Evolutionary conservation across 2,329 filamentous ascomycete genomes (phyloP), one percentile per base, ranked within the genome.

Genomic region (Sporothrix mexicana): DNA sequence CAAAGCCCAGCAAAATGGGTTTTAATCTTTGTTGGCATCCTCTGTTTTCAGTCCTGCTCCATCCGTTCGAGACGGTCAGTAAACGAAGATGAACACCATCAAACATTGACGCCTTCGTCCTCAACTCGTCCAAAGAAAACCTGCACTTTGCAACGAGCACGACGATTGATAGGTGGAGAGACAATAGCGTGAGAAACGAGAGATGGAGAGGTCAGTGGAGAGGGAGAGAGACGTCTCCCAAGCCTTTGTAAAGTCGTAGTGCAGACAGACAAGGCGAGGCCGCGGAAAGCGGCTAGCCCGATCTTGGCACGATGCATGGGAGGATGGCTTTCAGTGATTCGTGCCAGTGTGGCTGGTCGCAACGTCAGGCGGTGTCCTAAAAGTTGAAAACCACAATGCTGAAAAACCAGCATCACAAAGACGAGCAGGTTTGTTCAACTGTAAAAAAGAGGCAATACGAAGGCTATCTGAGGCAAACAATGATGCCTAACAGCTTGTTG

Each of bases 361-460:
- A 23, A 2, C 13, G 36, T 64, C 36, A 64, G n/a, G 59, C 59
- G 36, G 59, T 45, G 36, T 59, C 4, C 51, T 55, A n/a, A n/a
- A 36, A 36, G 30, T 51, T 51, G 2, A 51, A 20, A 10, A 3
- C 20, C 51, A 9, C 12, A 13, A 55, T 1, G 51, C 15, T 62
- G 17, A 6, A 10, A n/a, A 7, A 43, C 4, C 17, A 64, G 30
- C 15, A 43, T 62, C 41, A 62, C 12, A 17, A 23, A 9, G 36
- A 45, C 30, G 36, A 45, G 23, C 12, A 17, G 20, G 15, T 36
- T 59, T 17, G 55, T 4, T 20, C n/a, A 64, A 45, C 59, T 45
- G 59, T 45, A 64, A 62, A 62, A 62, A 43, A 17, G 59, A 45
- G 36, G 59, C 55, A 64, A 64, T 45, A 64, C 59, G 36, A 64